Percentiles rank a stretch among this genome's conserved stretches.
These are phyloP conservation scores for Colletotrichum abscissum DNA, from an alignment of 2,329 filamentous ascomycete genomes.

Conservation along the genomic window DNA sequence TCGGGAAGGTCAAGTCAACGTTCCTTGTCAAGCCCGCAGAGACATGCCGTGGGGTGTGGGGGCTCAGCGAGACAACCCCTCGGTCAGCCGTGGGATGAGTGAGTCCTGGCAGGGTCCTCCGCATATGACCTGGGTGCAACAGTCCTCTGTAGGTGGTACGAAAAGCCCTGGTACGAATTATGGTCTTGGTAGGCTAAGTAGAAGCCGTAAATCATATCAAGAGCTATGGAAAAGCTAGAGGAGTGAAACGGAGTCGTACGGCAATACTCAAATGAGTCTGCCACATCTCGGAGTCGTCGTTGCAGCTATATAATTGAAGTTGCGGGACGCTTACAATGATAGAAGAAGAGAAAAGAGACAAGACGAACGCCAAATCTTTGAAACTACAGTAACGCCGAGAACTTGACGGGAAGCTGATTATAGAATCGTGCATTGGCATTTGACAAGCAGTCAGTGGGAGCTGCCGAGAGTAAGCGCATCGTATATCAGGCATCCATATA, in stretches of 20 bases:
- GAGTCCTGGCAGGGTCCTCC: not conserved
- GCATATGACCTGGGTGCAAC: not conserved
- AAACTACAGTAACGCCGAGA: not conserved
- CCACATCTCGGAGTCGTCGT: no score
- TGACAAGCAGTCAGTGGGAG: not conserved
- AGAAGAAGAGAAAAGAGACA: not conserved
- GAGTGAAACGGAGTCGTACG: no score
- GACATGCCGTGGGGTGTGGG: constrained; percentile 16
- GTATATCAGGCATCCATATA: not conserved
- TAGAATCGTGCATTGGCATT: not conserved
- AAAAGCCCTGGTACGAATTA: not conserved
- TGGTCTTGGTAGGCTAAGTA: not conserved
- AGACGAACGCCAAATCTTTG: not conserved
- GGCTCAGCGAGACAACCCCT: constrained; percentile 13
- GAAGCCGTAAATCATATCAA: no score
- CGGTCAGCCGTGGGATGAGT: constrained; percentile 5
- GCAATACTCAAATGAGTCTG: no score
- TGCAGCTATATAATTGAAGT: no score
- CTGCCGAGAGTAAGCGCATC: not conserved
- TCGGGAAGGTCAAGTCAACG: constrained; percentile 3
- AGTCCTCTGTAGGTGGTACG: not conserved
- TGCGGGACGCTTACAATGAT: no score
- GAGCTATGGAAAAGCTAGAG: no score
- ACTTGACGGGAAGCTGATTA: not conserved
- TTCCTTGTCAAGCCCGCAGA: constrained; percentile 16